A percentile compares a stretch with the other conserved stretches of the same genome.
phyloP scores from a whole-genome alignment of 2,329 filamentous ascomycete species.

The Penicillium sp. region DNA sequence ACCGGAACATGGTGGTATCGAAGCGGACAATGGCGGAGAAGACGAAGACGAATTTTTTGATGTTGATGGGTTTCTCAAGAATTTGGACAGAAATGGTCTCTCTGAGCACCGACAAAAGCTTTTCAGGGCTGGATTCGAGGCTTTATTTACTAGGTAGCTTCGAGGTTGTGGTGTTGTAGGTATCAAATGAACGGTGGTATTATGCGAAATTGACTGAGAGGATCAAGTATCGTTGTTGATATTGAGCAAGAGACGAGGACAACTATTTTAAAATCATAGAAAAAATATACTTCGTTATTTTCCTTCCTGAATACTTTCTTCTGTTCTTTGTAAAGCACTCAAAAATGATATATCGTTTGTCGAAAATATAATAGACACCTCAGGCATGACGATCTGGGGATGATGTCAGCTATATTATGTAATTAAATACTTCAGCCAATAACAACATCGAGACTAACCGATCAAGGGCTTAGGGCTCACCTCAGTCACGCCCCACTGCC shows the following conservation, averaged over 20 bases:
- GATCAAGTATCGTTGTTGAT: not conserved
- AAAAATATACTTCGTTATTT: not conserved
- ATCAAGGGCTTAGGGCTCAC: slow-evolving; percentile 28
- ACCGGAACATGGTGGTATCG: not conserved
- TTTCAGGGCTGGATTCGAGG: not conserved
- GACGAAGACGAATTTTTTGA: not conserved
- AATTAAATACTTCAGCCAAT: slow-evolving; percentile 9
- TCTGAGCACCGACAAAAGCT: not conserved
- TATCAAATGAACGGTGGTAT: not conserved
- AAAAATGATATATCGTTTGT: not conserved
- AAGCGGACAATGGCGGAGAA: not conserved
- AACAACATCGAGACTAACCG: slow-evolving; percentile 18
- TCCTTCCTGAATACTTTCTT: not conserved
- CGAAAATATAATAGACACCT: not conserved
- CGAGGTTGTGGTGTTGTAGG: not conserved
- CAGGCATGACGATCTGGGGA: not conserved
- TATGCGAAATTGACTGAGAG: not conserved
- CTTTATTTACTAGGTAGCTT: not conserved
- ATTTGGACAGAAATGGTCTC: not conserved
- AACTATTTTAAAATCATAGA: not conserved
- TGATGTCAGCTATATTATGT: slow-evolving; percentile 1
- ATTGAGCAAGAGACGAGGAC: not conserved
- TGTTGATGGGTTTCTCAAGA: not conserved
- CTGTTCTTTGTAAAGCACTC: not conserved
- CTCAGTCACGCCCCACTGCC: slow-evolving; percentile 28